phyloP scores from a whole-genome alignment of 1,284 basidiomycete genomes.

The Cryptococcus neoformans region DNA sequence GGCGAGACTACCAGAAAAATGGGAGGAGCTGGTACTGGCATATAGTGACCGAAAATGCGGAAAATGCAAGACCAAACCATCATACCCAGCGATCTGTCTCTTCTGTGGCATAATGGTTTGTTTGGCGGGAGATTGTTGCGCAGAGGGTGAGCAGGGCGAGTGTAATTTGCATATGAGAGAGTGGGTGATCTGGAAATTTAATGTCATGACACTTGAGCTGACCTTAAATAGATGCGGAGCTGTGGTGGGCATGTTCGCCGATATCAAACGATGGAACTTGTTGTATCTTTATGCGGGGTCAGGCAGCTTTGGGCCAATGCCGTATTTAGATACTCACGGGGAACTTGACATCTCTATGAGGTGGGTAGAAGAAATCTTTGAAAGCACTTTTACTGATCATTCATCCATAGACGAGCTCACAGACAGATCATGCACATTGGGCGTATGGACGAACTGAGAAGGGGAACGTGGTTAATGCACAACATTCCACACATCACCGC shows the following conservation, averaged over 20 bases:
- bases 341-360: constrained; percentile 91
- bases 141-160: constrained; percentile 70
- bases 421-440: constrained; percentile 82
- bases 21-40: constrained; percentile 77
- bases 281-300: constrained; percentile 87
- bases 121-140: constrained; percentile 90
- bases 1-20: constrained; percentile 70
- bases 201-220: background rate
- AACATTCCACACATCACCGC: constrained; percentile 87
- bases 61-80: constrained; percentile 74
- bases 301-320: constrained; percentile 82
- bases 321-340: constrained; percentile 93
- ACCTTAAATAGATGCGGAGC: constrained; percentile 71
- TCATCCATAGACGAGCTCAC: constrained; percentile 65
- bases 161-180: constrained; percentile 94
- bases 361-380: constrained; percentile 49
- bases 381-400: background rate
- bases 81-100: constrained; percentile 86
- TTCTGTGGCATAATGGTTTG: constrained; percentile 87
- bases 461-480: constrained; percentile 78
- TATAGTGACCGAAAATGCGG: constrained; percentile 67
- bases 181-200: constrained; percentile 56
- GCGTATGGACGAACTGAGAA: constrained; percentile 88
- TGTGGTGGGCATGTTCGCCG: constrained; percentile 81
- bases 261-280: constrained; percentile 88